Percentiles rank a stretch among this genome's conserved stretches.
Conservation (phyloP, 2,329 filamentous ascomycete species). For the Byssothecium circinans region DNA sequence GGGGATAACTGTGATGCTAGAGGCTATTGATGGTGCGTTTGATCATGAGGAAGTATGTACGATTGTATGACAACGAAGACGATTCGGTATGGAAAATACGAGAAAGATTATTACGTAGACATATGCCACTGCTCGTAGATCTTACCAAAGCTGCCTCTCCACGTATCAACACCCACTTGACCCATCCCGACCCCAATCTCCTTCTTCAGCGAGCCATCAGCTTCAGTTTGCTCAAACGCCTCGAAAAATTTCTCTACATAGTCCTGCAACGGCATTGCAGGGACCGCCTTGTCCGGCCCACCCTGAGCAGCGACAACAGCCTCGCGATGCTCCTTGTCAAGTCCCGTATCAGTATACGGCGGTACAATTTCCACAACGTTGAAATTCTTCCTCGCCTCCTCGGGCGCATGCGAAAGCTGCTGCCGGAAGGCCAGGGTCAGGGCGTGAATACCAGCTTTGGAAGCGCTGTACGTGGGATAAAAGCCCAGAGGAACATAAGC, state of each 20-base stretch:
- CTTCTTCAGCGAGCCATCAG: slow-evolving; percentile 11
- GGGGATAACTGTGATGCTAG: no score
- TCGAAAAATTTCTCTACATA: slow-evolving; percentile 23
- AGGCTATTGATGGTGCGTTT: no score
- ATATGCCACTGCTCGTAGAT: slow-evolving; percentile 4
- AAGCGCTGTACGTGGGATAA: slow-evolving; percentile 7
- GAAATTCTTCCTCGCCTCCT: slow-evolving; percentile 22
- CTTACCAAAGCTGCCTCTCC: slow-evolving; percentile 13
- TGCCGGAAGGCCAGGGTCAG: slow-evolving; percentile 6
- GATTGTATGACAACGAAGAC: no score
- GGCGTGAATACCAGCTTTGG: slow-evolving; percentile 9
- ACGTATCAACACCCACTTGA: slow-evolving; percentile 5
- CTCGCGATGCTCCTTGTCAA: slow-evolving; percentile 32
- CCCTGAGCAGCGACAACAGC: slow-evolving; percentile 12
- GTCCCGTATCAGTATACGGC: slow-evolving; percentile 42
- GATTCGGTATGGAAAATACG: no score
- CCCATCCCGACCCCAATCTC: slow-evolving; percentile 12
- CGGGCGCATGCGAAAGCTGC: slow-evolving; percentile 3
- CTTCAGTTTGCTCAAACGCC: slow-evolving; percentile 2
- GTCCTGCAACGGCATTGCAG: slow-evolving; percentile 37
- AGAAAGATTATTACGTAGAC: no score
- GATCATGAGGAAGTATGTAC: no score
- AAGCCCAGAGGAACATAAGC: slow-evolving; percentile 4
- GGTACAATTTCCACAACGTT: slow-evolving; percentile 42
- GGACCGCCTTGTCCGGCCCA: slow-evolving; percentile 18